Percentiles rank a stretch among this genome's conserved stretches.
Conservation (phyloP, 2,329 filamentous ascomycete species). For the Colletotrichum navitas region DNA sequence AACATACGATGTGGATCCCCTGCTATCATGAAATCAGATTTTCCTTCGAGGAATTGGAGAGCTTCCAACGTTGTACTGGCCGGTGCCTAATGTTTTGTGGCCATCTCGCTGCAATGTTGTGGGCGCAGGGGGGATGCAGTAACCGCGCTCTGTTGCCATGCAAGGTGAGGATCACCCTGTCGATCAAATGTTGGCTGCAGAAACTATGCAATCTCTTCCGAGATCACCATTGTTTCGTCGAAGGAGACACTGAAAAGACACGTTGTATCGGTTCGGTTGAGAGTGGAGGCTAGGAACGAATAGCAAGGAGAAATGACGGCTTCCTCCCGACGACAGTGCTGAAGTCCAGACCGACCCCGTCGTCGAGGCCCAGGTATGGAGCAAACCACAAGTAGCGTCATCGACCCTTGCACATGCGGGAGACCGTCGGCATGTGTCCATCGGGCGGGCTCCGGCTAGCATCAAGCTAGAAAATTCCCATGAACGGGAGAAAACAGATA, state of each 20-base stretch:
- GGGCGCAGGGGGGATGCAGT: neutral
- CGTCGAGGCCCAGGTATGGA: constrained; percentile 20
- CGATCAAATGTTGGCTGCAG: neutral
- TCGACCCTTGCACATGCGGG: constrained; percentile 28
- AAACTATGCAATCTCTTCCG: neutral
- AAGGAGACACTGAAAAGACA: neutral
- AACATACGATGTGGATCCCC: constrained; percentile 36
- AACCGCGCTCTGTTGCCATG: neutral
- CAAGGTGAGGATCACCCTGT: constrained; percentile 19
- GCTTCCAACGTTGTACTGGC: neutral
- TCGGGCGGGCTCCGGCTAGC: constrained; percentile 22
- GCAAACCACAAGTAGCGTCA: constrained; percentile 29
- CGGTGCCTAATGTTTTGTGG: neutral
- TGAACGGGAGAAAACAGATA: constrained; percentile 7
- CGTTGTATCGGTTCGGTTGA: neutral
- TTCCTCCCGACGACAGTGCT: constrained; percentile 12
- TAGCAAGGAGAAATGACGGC: constrained; percentile 20
- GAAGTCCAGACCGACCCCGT: constrained; percentile 20
- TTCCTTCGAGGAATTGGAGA: neutral
- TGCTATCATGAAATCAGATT: constrained; percentile 25
- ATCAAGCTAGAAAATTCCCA: constrained; percentile 2
- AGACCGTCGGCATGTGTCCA: constrained; percentile 32
- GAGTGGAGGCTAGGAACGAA: constrained; percentile 17
- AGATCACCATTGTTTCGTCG: neutral
- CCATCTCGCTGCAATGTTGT: constrained; percentile 1